Conservation (phyloP, 2,329 filamentous ascomycete genomes). For the Alternaria sp. region DNA sequence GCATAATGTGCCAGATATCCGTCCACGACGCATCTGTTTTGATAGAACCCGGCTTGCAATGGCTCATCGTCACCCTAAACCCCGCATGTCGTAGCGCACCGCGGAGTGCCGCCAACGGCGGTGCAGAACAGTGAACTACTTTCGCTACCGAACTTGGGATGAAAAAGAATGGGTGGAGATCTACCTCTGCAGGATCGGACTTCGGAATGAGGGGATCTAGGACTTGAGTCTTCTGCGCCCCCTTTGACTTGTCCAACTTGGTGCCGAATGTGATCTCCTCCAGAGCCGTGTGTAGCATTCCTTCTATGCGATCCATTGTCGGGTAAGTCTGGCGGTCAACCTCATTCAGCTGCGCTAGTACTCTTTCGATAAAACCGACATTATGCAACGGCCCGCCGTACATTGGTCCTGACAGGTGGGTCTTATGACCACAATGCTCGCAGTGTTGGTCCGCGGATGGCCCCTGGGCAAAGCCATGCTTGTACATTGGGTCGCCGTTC, state of each 20-base stretch:
- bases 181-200: constrained; percentile 57
- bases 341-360: constrained; percentile 75
- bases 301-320: constrained; percentile 82
- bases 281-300: constrained; percentile 88
- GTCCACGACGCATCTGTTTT: constrained; percentile 94
- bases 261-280: constrained; percentile 68
- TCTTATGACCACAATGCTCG: constrained; percentile 84
- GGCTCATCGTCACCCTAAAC: constrained; percentile 83
- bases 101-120: constrained; percentile 78
- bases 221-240: constrained; percentile 30
- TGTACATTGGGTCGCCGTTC: constrained; percentile 73
- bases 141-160: constrained; percentile 77
- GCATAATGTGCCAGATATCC: constrained; percentile 90
- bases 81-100: constrained; percentile 83
- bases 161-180: constrained; percentile 87
- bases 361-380: constrained; percentile 77
- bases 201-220: constrained; percentile 53
- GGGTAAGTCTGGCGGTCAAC: constrained; percentile 76
- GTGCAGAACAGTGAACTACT: constrained; percentile 79
- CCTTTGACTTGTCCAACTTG: constrained; percentile 29
- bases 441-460: constrained; percentile 74
- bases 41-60: constrained; percentile 87
- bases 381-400: constrained; percentile 91
- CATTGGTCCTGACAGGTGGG: constrained; percentile 92
- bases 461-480: constrained; percentile 76